phyloP scores from a whole-genome alignment of 1,139 yeast species.

The Pichia norvegensis region DNA sequence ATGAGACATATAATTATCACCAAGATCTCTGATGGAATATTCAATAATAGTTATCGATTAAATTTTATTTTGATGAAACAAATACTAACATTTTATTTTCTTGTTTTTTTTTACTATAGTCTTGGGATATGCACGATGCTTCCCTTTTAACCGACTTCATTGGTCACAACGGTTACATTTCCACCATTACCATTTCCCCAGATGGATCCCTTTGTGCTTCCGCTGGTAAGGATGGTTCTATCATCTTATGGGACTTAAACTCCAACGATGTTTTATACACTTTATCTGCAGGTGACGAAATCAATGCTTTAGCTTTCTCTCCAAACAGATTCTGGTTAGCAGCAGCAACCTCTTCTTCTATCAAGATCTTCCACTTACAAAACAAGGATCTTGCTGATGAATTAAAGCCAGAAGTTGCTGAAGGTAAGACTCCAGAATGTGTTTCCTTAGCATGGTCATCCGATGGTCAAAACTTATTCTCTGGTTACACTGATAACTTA shows the following conservation, averaged over 20 bases:
- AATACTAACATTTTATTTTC: slow-evolving; percentile 17
- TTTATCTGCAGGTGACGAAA: slow-evolving; percentile 92
- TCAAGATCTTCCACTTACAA: slow-evolving; percentile 98
- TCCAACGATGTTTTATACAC: slow-evolving; percentile 86
- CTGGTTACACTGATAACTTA: slow-evolving; percentile 99
- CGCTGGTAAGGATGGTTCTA: slow-evolving; percentile 99
- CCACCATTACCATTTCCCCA: slow-evolving; percentile 97
- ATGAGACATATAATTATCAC: slow-evolving; percentile 95
- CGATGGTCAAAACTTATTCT: slow-evolving; percentile 98
- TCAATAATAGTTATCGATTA: no score
- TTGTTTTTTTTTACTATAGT: slow-evolving; percentile 37
- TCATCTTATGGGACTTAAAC: slow-evolving; percentile 98
- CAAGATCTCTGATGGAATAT: slow-evolving; percentile 86
- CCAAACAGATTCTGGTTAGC: slow-evolving; percentile 99
- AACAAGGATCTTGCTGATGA: slow-evolving; percentile 94
- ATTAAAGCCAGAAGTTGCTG: slow-evolving; percentile 96
- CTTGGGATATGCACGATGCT: slow-evolving; percentile 82
- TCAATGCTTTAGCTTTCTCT: slow-evolving; percentile 97
- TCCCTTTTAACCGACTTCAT: slow-evolving; percentile 89
- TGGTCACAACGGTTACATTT: slow-evolving; percentile 99
- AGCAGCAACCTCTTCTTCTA: slow-evolving; percentile 97
- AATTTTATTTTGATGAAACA: no score
- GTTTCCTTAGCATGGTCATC: slow-evolving; percentile 99
- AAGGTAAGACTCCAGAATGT: slow-evolving; percentile 97
- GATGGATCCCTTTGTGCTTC: slow-evolving; percentile 99